phyloP scores from a whole-genome alignment of 805 yeast genomes.

The Starmera caribaea region DNA sequence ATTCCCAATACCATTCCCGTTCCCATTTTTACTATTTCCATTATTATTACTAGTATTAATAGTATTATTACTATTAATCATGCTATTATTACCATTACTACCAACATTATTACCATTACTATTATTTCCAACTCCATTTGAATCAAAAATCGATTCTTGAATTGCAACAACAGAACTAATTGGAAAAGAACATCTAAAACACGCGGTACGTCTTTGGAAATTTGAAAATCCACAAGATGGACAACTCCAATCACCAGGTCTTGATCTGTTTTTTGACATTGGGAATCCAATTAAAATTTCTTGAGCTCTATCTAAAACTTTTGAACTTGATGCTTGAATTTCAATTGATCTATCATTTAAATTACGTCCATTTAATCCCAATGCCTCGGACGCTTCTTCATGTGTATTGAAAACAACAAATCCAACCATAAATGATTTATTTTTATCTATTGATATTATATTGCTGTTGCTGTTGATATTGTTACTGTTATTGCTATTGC shows the following conservation, averaged over 20 bases:
- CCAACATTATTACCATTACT: slow-evolving; percentile 3
- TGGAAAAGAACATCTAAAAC: slow-evolving; percentile 89
- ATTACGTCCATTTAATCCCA: slow-evolving; percentile 70
- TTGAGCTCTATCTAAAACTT: slow-evolving; percentile 72
- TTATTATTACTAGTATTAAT: slow-evolving; percentile 3
- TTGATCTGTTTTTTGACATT: slow-evolving; percentile 72
- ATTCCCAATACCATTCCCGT: slow-evolving; percentile 13
- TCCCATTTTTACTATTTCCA: slow-evolving; percentile 5
- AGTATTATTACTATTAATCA: slow-evolving; percentile 6
- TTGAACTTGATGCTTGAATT: slow-evolving; percentile 76
- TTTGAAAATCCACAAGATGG: slow-evolving; percentile 93
- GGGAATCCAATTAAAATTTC: slow-evolving; percentile 82
- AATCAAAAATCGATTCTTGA: slow-evolving; percentile 45
- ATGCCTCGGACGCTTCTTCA: slow-evolving; percentile 75
- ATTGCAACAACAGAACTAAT: slow-evolving; percentile 63
- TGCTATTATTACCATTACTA: slow-evolving; percentile 7
- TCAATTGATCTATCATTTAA: slow-evolving; percentile 70
- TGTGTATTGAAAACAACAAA: slow-evolving; percentile 80
- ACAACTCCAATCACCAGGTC: slow-evolving; percentile 99
- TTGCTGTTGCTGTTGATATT: too few species aligned
- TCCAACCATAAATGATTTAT: slow-evolving; percentile 52
- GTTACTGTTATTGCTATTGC: too few species aligned
- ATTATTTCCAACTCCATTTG: not conserved
- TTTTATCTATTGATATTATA: slow-evolving; percentile 35
- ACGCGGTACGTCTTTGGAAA: slow-evolving; percentile 88